Conservation (phyloP, 192 early-diverging fungal species). For the Mortierella alpina region DNA sequence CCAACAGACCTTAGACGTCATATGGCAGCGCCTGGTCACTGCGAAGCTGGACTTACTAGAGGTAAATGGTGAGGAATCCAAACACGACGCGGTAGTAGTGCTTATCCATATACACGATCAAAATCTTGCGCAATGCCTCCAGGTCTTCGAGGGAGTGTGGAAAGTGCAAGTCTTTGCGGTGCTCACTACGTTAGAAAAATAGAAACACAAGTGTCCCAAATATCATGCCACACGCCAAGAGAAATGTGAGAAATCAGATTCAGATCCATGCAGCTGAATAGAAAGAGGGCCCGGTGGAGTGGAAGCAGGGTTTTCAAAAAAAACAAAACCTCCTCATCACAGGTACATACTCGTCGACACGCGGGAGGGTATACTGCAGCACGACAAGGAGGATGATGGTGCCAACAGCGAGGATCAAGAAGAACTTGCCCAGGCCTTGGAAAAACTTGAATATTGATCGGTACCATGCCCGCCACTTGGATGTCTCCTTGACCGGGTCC, state of each 20-base stretch:
- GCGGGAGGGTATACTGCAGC: constrained; percentile 42
- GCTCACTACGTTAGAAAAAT: constrained; percentile 50
- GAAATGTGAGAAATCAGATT: not conserved
- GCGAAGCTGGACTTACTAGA: constrained; percentile 61
- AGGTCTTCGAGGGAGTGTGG: constrained; percentile 65
- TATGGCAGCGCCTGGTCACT: too few species aligned
- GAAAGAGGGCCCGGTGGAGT: not conserved
- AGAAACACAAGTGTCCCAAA: not conserved
- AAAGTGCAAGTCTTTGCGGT: constrained; percentile 58
- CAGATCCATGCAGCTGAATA: constrained; percentile 2
- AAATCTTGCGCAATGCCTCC: constrained; percentile 56
- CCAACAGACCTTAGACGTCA: not conserved
- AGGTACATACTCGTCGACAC: constrained; percentile 46
- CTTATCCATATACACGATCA: constrained; percentile 61
- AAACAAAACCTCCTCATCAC: not conserved
- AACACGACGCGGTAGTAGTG: constrained; percentile 62
- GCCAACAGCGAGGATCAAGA: constrained; percentile 43
- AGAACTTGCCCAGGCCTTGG: constrained; percentile 51
- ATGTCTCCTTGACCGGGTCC: constrained; percentile 4
- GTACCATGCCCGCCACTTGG: constrained; percentile 30
- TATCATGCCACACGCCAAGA: not conserved
- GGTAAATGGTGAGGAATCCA: constrained; percentile 59
- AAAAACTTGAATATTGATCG: constrained; percentile 33
- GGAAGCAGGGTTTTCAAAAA: not conserved
- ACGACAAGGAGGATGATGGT: constrained; percentile 35